Conservation (phyloP, 2,329 filamentous ascomycete genomes). For the Pseudogymnoascus sp. region DNA sequence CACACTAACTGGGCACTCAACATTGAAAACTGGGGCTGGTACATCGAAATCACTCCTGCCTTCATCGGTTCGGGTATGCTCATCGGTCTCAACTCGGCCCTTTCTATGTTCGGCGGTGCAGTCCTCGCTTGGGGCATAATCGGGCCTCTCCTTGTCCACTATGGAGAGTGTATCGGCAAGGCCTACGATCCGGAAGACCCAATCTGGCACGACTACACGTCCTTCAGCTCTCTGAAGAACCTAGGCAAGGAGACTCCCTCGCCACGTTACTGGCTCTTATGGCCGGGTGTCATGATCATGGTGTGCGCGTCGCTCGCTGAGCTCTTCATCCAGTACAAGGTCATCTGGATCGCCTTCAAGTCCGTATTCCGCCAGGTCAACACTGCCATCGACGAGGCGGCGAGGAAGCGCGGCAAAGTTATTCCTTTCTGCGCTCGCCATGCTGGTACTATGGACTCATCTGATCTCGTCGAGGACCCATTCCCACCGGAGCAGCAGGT, state of each 20-base stretch:
- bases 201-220: slow-evolving; percentile 35
- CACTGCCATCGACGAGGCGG: slow-evolving; percentile 32
- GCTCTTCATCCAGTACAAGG: slow-evolving; percentile 34
- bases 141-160: slow-evolving; percentile 46
- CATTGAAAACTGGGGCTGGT: slow-evolving; percentile 54
- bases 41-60: slow-evolving; percentile 49
- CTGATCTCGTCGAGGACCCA: slow-evolving; percentile 41
- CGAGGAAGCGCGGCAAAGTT: slow-evolving; percentile 35
- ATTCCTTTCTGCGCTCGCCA: slow-evolving; percentile 35
- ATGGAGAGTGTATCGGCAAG: slow-evolving; percentile 38
- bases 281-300: slow-evolving; percentile 41
- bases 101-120: slow-evolving; percentile 47
- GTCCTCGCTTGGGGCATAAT: slow-evolving; percentile 41
- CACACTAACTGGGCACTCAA: slow-evolving; percentile 42
- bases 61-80: slow-evolving; percentile 49
- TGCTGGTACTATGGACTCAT: slow-evolving; percentile 26
- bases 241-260: slow-evolving; percentile 35
- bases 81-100: slow-evolving; percentile 43
- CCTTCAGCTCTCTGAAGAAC: slow-evolving; percentile 32
- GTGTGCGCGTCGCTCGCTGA: slow-evolving; percentile 41
- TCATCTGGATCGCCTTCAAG: slow-evolving; percentile 39
- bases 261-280: slow-evolving; percentile 43
- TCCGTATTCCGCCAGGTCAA: slow-evolving; percentile 40
- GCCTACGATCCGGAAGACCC: slow-evolving; percentile 28
- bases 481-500: slow-evolving; percentile 39